Evolutionary conservation across 148 eudicot species (phyloP), one percentile per base, ranked within the genome.

Genomic region (Chenopodium suecicum): DNA sequence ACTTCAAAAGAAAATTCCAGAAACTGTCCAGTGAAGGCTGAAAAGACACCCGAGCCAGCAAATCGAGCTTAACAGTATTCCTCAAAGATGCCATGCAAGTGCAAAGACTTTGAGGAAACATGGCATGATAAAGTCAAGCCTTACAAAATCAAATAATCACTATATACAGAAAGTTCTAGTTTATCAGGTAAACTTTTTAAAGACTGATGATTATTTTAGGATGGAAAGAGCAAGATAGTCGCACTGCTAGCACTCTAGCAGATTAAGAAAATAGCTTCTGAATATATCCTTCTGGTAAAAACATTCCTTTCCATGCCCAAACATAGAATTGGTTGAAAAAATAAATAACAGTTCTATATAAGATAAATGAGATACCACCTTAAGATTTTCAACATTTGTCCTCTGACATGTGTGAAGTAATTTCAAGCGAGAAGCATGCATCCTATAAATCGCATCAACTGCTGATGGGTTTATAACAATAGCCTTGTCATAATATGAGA

Each of bases 381-480:
- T 92, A 78, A 96, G 81, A 75, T 89, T 86, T 82, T 89, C 95
- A 81, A 82, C 75, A 88, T 96, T 83, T 75, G 85, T 84, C 84
- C 85, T 91, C 76, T 88, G 88, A 29, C 91, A 90, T 83, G 90
- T 85, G 86, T 83, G 89, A 34, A 96, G 98, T 85, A 94, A 86
- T 88, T 96, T 96, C 91, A 96, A 81, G 83, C 99, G 94, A 71
- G 99, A 96, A 78, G 99, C 99, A 89, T 96, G 98, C 95, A 96
- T 92, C 86, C 99, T 90, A 81, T 96, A 96, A 85, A 96, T 80
- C 19, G 98, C 94, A 89, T 96, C 99, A 84, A 91, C 99, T 47
- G 99, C 95, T 77, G 98, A 88, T 54, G 94, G 95, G 77, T 94
- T 96, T 83, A 96, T 79, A 82, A 74, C 83, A 82, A 92, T 90